Conservation (phyloP, 2,329 filamentous ascomycete genomes). For the Hypoxylon sp. region DNA sequence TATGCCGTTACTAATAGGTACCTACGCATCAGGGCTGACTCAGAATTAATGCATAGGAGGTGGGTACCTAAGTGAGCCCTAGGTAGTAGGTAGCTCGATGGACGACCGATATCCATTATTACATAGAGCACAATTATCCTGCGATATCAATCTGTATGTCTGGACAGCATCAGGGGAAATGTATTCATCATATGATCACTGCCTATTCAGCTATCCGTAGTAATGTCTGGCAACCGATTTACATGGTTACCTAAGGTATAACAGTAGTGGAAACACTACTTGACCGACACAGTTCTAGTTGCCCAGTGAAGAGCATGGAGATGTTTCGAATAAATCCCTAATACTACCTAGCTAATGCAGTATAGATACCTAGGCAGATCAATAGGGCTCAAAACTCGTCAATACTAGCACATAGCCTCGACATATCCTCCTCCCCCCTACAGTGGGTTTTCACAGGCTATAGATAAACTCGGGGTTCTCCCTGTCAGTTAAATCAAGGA, state of each 20-base stretch:
- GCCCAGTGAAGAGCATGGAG: not conserved
- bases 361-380: not conserved
- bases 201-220: too few species aligned
- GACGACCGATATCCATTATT: not conserved
- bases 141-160: not conserved
- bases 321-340: not conserved
- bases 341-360: too few species aligned
- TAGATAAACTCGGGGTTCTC: conserved; percentile 76
- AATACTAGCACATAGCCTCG: not conserved
- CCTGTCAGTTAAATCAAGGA: conserved; percentile 73
- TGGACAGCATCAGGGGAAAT: not conserved
- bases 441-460: conserved; percentile 55
- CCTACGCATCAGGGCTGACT: conserved; percentile 8
- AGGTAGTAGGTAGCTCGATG: not conserved
- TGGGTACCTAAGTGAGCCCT: not conserved
- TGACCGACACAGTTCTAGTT: too few species aligned
- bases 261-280: too few species aligned
- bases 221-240: too few species aligned
- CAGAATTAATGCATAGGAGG: conserved; percentile 1
- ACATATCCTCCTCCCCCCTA: not conserved
- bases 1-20: conserved; percentile 18
- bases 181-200: too few species aligned
- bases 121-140: not conserved
- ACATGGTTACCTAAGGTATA: too few species aligned
- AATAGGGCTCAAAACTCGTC: not conserved